Percentiles rank a stretch among this genome's conserved stretches.
phyloP scores from a whole-genome alignment of 2,329 filamentous ascomycete species.

The Fusarium brevicatenulatum region DNA sequence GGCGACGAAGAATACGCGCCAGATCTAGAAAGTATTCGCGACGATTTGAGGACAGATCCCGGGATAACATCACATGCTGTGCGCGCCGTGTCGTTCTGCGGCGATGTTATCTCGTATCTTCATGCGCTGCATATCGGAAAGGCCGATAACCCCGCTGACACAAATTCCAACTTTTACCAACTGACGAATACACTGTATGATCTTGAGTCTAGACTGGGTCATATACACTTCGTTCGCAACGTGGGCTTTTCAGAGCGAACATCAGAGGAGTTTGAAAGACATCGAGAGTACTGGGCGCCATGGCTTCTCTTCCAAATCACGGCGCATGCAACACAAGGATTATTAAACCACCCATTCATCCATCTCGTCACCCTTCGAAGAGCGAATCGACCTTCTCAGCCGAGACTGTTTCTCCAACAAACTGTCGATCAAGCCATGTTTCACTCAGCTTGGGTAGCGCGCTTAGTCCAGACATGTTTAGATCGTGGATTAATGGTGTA shows the following conservation, averaged over 20 bases:
- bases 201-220: conserved; percentile 18
- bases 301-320: conserved; percentile 37
- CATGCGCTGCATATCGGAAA: conserved; percentile 28
- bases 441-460: conserved; percentile 37
- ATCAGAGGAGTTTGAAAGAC: conserved; percentile 16
- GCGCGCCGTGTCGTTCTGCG: conserved; percentile 24
- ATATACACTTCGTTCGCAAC: conserved; percentile 37
- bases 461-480: conserved; percentile 36
- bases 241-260: conserved; percentile 37
- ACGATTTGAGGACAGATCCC: conserved; percentile 13
- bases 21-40: conserved; percentile 30
- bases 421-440: conserved; percentile 40
- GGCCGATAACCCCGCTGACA: conserved; percentile 27
- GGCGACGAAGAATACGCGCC: conserved; percentile 28
- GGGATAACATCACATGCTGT: conserved; percentile 35
- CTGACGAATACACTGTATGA: conserved; percentile 36
- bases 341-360: conserved; percentile 38
- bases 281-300: conserved; percentile 38
- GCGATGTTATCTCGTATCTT: conserved; percentile 34
- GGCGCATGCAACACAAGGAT: conserved; percentile 29
- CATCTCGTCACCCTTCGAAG: conserved; percentile 31
- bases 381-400: conserved; percentile 22
- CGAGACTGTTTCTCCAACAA: conserved; percentile 29
- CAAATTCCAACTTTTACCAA: conserved; percentile 36
- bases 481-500: conserved; percentile 29